Percentiles rank a stretch among this genome's conserved stretches.
These are phyloP conservation scores for Ceratocystis destructans DNA, from an alignment of 2,329 filamentous ascomycete genomes.

Conservation along the genomic window DNA sequence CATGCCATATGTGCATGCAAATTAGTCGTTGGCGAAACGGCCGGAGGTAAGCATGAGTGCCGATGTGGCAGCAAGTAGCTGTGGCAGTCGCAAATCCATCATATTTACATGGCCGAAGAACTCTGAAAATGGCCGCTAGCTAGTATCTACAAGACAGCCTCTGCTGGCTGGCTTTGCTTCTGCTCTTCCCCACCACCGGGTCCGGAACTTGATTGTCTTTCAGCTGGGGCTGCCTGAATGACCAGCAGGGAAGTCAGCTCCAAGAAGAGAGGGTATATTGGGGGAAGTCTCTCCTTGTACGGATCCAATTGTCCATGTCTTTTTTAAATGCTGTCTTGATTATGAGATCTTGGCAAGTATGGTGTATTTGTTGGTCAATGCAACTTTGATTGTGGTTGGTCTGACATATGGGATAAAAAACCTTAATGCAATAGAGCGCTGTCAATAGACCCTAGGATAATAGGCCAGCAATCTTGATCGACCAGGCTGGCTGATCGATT, in stretches of 20 bases:
- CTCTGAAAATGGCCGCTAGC: too few species aligned
- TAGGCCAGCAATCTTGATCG: too few species aligned
- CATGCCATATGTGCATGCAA: not conserved
- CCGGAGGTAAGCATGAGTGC: not conserved
- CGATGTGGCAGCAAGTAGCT: not conserved
- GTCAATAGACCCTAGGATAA: not conserved
- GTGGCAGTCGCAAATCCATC: not conserved
- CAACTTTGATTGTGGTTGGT: not conserved
- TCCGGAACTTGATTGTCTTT: not conserved
- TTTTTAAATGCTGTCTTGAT: not conserved
- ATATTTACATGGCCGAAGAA: too few species aligned
- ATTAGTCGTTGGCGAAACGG: not conserved
- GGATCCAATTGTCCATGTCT: too few species aligned
- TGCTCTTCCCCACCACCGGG: not conserved
- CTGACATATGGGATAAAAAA: not conserved
- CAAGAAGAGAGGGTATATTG: not conserved
- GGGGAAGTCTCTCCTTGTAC: not conserved
- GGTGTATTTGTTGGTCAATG: not conserved
- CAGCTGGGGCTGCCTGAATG: too few species aligned
- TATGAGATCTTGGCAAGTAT: constrained; percentile 5
- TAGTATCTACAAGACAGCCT: not conserved
- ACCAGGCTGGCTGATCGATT: too few species aligned
- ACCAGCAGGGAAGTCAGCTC: not conserved
- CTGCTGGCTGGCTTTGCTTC: not conserved
- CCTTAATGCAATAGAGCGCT: not conserved